Conservation (phyloP, 208 protist genomes). For the Trypanosomatidae sp. region DNA sequence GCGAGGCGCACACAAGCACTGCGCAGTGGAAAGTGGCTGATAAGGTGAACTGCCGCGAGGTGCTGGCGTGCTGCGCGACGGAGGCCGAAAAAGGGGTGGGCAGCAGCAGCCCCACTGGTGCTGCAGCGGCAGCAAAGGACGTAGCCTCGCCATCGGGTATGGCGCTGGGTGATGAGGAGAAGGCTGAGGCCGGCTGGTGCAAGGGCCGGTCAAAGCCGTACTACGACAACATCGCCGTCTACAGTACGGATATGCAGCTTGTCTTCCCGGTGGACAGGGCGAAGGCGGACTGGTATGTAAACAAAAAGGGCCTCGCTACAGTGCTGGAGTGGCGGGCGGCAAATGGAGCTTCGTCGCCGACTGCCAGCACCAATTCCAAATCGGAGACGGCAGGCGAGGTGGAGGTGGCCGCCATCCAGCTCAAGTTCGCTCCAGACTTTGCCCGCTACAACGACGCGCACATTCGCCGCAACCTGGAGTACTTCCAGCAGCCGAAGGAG, state of each 20-base stretch:
- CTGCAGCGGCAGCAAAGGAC: no score
- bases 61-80: slow-evolving; percentile 22
- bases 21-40: slow-evolving; percentile 3
- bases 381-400: no score
- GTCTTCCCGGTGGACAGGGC: slow-evolving; percentile 56
- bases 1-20: neutral
- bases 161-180: no score
- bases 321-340: slow-evolving; percentile 40
- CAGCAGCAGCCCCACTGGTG: no score
- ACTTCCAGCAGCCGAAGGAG: slow-evolving; percentile 59
- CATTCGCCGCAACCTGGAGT: slow-evolving; percentile 61
- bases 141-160: no score
- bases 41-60: slow-evolving; percentile 14
- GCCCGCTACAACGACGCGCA: slow-evolving; percentile 56
- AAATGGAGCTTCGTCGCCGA: no score
- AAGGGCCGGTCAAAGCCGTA: slow-evolving; percentile 46
- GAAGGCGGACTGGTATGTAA: slow-evolving; percentile 64
- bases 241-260: slow-evolving; percentile 36
- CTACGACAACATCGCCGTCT: slow-evolving; percentile 72
- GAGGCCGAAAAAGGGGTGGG: neutral
- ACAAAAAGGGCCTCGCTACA: slow-evolving; percentile 53
- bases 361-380: no score
- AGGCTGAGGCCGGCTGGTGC: slow-evolving; percentile 12
- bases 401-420: slow-evolving; percentile 47
- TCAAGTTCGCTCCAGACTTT: slow-evolving; percentile 55